Conservation (phyloP, 371 early-diverging fungal genomes). For the Cokeromyces recurvatus region DNA sequence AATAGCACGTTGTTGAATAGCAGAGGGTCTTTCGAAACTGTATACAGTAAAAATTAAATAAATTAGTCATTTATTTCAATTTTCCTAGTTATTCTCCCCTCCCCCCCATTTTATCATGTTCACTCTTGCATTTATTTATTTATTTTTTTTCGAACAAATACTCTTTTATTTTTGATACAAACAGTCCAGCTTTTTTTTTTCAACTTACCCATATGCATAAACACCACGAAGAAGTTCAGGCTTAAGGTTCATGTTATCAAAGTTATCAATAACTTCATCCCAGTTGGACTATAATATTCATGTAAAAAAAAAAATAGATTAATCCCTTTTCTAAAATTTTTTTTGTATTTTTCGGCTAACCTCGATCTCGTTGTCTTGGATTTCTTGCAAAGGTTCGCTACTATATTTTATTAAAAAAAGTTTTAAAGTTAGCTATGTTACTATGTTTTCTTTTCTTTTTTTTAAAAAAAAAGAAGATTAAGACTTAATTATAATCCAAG, state of each 20-base stretch:
- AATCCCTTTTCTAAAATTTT: constrained; percentile 1
- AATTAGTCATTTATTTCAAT: neutral
- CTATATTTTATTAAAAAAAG: too few species aligned
- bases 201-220: constrained; percentile 77
- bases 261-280: constrained; percentile 74
- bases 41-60: neutral
- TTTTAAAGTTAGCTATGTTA: too few species aligned
- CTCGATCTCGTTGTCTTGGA: constrained; percentile 42
- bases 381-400: constrained; percentile 35
- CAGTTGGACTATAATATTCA: constrained; percentile 71
- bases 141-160: too few species aligned
- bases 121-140: neutral
- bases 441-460: too few species aligned
- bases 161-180: too few species aligned
- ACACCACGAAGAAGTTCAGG: constrained; percentile 85
- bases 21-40: constrained; percentile 85
- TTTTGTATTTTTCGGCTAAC: constrained; percentile 19
- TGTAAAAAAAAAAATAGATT: constrained; percentile 9
- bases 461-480: neutral
- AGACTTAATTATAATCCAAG: too few species aligned
- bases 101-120: constrained; percentile 1
- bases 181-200: too few species aligned
- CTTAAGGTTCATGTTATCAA: constrained; percentile 83
- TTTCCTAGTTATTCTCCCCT: neutral
- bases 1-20: constrained; percentile 93